These are phyloP conservation scores for Bimuria novae-zelandiae DNA, from an alignment of 2,329 filamentous ascomycete genomes.

Conservation along the genomic window DNA sequence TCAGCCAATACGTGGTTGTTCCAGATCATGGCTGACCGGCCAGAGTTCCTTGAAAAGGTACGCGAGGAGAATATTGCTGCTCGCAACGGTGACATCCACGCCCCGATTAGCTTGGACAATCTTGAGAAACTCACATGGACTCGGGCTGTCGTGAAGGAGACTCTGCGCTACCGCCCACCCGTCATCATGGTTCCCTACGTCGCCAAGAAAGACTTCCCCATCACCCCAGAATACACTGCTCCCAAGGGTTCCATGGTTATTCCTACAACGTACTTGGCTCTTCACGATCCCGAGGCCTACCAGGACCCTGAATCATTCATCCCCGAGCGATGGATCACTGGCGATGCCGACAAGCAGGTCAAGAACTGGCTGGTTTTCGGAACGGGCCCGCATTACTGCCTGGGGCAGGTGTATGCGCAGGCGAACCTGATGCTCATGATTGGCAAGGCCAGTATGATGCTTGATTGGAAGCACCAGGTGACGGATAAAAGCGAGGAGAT, in stretches of 20 bases:
- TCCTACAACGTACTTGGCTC: conserved; percentile 85
- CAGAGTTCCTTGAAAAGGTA: conserved; percentile 87
- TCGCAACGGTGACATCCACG: conserved; percentile 74
- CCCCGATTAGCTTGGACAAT: conserved; percentile 77
- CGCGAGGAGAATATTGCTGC: conserved; percentile 85
- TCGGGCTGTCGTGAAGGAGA: conserved; percentile 77
- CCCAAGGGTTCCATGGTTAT: conserved; percentile 96
- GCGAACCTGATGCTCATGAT: conserved; percentile 87
- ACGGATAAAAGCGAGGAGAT: conserved; percentile 89
- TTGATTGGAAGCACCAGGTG: conserved; percentile 89
- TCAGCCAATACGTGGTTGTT: conserved; percentile 94
- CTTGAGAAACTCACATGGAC: conserved; percentile 90
- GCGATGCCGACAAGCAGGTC: conserved; percentile 84
- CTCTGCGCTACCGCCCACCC: conserved; percentile 82
- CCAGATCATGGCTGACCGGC: conserved; percentile 89
- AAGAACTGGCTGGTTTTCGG: conserved; percentile 99
- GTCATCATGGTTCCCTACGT: conserved; percentile 97
- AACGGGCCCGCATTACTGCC: conserved; percentile 93
- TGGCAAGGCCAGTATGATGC: conserved; percentile 82
- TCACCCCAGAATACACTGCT: conserved; percentile 85
- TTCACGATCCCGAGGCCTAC: conserved; percentile 92
- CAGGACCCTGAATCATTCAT: conserved; percentile 74
- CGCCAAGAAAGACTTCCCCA: conserved; percentile 92
- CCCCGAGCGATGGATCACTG: conserved; percentile 69
- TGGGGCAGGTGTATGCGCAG: conserved; percentile 90